Percentiles rank a stretch among this genome's conserved stretches.
Conservation (phyloP, 176 grass and related monocot species). For the Eragrostis nindensis region DNA sequence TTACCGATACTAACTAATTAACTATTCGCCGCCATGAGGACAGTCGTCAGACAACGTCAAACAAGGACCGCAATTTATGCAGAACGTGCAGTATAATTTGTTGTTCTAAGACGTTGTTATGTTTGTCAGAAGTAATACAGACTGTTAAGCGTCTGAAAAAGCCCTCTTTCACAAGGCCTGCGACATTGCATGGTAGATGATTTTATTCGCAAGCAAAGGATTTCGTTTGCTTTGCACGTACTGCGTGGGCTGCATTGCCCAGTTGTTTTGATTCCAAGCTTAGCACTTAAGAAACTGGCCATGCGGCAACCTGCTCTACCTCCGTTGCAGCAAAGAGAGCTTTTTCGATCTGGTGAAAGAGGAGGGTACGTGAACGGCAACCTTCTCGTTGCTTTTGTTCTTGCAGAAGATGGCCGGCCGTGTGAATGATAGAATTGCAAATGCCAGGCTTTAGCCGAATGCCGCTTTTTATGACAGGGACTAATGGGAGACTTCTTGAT, state of each 20-base stretch:
- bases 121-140: background rate
- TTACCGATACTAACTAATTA: background rate
- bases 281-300: slow-evolving; percentile 65
- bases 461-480: slow-evolving; percentile 15
- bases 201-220: slow-evolving; percentile 71
- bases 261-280: slow-evolving; percentile 63
- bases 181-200: slow-evolving; percentile 30
- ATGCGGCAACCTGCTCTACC: slow-evolving; percentile 32
- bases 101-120: background rate
- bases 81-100: background rate
- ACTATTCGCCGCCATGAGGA: background rate
- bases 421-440: slow-evolving; percentile 27
- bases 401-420: background rate
- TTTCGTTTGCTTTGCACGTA: slow-evolving; percentile 66
- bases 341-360: slow-evolving; percentile 45
- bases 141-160: slow-evolving; percentile 18
- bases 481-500: slow-evolving; percentile 29
- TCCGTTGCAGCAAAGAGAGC: slow-evolving; percentile 37
- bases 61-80: background rate
- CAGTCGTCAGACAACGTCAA: background rate
- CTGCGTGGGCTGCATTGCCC: slow-evolving; percentile 33
- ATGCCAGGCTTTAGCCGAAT: slow-evolving; percentile 6
- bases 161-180: slow-evolving; percentile 1
- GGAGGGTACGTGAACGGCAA: slow-evolving; percentile 21
- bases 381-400: background rate